Base-by-base conservation (phyloP, 306 rosid genomes). In the Mucuna pruriens region DNA sequence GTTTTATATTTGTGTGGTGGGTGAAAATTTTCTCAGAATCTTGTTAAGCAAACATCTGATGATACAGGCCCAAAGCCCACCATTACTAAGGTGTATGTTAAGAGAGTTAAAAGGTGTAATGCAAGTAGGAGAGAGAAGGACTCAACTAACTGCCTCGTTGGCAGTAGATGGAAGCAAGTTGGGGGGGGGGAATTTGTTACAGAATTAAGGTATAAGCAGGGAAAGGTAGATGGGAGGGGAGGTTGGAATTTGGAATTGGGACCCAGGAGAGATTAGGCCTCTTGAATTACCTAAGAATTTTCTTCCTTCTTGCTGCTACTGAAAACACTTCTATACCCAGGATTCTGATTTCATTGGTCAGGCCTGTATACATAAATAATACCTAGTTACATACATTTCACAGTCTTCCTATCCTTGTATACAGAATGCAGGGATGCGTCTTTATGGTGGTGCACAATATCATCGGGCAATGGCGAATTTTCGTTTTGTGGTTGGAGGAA, bases 381-480 rank as follows among this genome's bases (percentile, higher is more conserved):
- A 36, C 2, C n/a, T n/a, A n/a, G n/a, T n/a, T 61, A 7, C 68
- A 29, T 16, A 15, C 40, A 26, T 62, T 62, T 60, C 19, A 25
- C 7, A 26, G 19, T 26, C 10, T 12, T 25, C 57, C 81, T 74
- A 71, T 20, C 55, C 46, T 46, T 82, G 54, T 66, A n/a, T 84
- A 52, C 74, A 95, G 99, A 95, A 95, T 85, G 98, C 98, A 11
- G 98, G 96, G 60, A 95, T 95, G 98, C 99, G 97, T 71, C 93
- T 95, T 64, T 95, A 95, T 87, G 99, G 99, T 58, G 98, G 99
- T 78, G 99, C 98, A 80, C 99, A 95, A 77, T 95, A 95, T 88
- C 99, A 95, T 61, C 95, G 98, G 79, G 99, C 99, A 86, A 95
- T 95, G 99, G 99, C 98, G 84, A 98, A 95, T 85, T 95, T 95